Conservation (phyloP, 108 stramenopile genomes). For the Skeletonema grethae region DNA sequence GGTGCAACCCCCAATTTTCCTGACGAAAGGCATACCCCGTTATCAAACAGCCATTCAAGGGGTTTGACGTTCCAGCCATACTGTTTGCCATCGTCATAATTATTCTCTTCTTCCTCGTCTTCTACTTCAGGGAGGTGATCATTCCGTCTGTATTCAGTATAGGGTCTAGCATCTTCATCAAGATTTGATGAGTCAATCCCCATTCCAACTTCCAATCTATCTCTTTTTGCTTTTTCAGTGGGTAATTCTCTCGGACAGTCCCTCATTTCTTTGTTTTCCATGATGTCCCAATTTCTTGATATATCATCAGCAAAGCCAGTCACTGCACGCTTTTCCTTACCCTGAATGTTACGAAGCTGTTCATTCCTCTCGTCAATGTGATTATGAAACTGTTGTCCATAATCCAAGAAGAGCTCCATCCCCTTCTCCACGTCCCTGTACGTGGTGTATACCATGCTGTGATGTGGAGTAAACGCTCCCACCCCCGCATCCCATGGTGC, state of each 20-base stretch:
- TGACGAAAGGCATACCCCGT: constrained; percentile 56
- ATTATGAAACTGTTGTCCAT: constrained; percentile 60
- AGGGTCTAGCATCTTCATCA: neutral
- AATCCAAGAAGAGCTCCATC: constrained; percentile 69
- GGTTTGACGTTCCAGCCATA: constrained; percentile 54
- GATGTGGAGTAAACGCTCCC: constrained; percentile 70
- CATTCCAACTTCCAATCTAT: neutral
- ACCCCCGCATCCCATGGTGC: constrained; percentile 62
- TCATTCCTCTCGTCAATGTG: neutral
- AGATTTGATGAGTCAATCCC: neutral
- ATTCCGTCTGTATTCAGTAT: constrained; percentile 15
- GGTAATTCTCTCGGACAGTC: neutral
- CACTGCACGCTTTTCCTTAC: neutral
- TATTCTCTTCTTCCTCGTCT: neutral
- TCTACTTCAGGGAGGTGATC: constrained; percentile 18
- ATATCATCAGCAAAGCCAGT: constrained; percentile 28
- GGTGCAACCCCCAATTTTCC: constrained; percentile 34
- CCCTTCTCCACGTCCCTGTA: constrained; percentile 46
- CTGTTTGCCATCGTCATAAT: constrained; percentile 46
- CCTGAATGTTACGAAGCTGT: neutral
- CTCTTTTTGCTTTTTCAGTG: constrained; percentile 12
- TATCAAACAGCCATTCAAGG: constrained; percentile 43
- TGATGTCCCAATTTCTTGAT: neutral
- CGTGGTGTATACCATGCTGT: constrained; percentile 36
- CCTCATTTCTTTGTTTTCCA: constrained; percentile 40